Conservation (phyloP, 2,329 filamentous ascomycete species). For the Exophiala sp. region DNA sequence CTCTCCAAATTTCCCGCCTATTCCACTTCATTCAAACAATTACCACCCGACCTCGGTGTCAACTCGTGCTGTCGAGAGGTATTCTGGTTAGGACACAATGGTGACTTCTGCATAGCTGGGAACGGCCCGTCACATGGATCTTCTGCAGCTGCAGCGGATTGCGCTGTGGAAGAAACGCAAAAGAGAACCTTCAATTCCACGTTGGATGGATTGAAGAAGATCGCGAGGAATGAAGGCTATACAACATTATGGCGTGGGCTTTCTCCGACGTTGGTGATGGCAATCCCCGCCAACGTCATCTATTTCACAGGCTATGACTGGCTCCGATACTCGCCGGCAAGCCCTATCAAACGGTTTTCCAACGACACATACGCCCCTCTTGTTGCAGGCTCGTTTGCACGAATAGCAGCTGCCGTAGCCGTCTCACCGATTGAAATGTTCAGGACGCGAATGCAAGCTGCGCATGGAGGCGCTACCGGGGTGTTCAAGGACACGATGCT, state of each 20-base stretch:
- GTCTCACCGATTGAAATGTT: constrained; percentile 94
- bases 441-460: constrained; percentile 83
- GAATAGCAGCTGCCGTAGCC: constrained; percentile 70
- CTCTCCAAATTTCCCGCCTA: constrained; percentile 53
- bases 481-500: constrained; percentile 74
- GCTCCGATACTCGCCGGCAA: constrained; percentile 67
- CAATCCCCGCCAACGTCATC: constrained; percentile 90
- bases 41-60: constrained; percentile 80
- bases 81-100: constrained; percentile 86
- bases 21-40: constrained; percentile 53
- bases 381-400: constrained; percentile 69
- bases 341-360: constrained; percentile 60
- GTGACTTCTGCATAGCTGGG: constrained; percentile 72
- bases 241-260: constrained; percentile 85
- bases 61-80: constrained; percentile 95
- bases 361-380: constrained; percentile 72
- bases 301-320: constrained; percentile 99
- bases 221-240: constrained; percentile 84
- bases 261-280: constrained; percentile 91
- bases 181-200: constrained; percentile 82
- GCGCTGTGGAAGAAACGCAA: constrained; percentile 81
- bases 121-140: constrained; percentile 38
- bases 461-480: constrained; percentile 50
- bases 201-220: constrained; percentile 86
- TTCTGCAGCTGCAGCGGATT: constrained; percentile 49